These are phyloP conservation scores for Calonectria fujianensis DNA, from an alignment of 2,329 filamentous ascomycete species.

Conservation along the genomic window DNA sequence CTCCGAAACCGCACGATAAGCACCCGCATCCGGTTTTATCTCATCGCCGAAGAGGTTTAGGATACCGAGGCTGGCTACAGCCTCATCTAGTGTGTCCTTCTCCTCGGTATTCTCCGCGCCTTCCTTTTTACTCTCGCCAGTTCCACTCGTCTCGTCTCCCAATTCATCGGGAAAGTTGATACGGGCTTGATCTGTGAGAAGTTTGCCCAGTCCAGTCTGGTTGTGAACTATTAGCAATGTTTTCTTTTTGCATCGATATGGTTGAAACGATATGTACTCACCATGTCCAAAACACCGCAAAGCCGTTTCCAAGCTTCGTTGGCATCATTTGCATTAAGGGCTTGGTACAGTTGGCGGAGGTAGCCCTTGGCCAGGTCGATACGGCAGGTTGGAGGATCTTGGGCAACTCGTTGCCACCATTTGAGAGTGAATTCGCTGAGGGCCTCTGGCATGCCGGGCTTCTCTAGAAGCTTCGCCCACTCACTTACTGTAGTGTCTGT, in stretches of 20 bases:
- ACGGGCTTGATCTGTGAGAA: constrained; percentile 4
- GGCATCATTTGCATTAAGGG: background rate
- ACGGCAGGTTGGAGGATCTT: background rate
- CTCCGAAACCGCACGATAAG: background rate
- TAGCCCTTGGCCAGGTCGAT: background rate
- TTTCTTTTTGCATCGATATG: background rate
- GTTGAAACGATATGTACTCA: background rate
- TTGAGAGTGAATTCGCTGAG: background rate
- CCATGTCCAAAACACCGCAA: background rate
- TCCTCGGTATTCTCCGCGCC: background rate
- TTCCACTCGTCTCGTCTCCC: background rate
- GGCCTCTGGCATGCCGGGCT: background rate
- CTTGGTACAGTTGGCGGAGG: background rate
- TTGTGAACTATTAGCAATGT: background rate
- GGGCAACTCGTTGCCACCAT: constrained; percentile 2
- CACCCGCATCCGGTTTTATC: background rate
- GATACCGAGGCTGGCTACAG: background rate
- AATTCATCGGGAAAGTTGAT: constrained; percentile 1
- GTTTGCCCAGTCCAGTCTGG: background rate
- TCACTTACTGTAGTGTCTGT: background rate
- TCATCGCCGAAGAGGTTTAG: background rate
- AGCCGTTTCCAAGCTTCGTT: background rate
- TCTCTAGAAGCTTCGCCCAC: background rate
- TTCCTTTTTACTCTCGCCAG: background rate
- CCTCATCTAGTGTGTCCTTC: background rate